These are phyloP conservation scores for Saccharomyces hybrid DNA, from an alignment of 1,139 yeast species.

Conservation along the genomic window DNA sequence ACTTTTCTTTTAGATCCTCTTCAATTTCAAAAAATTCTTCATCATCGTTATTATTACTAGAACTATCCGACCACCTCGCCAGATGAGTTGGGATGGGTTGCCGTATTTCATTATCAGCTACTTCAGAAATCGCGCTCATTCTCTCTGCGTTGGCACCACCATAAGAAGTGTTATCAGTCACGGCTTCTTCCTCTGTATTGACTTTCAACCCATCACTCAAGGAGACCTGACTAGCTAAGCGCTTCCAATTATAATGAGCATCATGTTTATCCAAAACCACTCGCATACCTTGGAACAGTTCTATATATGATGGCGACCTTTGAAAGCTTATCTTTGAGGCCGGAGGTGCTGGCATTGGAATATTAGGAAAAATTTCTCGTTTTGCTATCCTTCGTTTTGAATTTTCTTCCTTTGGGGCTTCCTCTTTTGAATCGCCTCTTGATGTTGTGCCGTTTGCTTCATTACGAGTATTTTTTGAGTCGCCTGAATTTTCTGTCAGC, in stretches of 20 bases:
- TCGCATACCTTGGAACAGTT: conserved; percentile 28
- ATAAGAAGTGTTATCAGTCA: neutral
- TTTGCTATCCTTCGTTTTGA: neutral
- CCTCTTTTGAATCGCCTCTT: neutral
- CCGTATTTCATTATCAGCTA: neutral
- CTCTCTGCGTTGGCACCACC: neutral
- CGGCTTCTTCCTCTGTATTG: conserved; percentile 1
- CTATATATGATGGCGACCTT: conserved; percentile 27
- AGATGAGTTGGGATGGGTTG: neutral
- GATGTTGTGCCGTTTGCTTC: neutral
- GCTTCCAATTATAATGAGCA: conserved; percentile 28
- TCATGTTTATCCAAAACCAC: conserved; percentile 27
- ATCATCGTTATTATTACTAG: neutral
- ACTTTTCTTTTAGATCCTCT: neutral
- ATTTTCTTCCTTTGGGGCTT: neutral
- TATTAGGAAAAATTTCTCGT: neutral
- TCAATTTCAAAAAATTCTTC: neutral
- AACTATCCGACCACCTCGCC: neutral
- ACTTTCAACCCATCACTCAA: conserved; percentile 10
- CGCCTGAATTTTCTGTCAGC: neutral
- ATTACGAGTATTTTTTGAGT: neutral
- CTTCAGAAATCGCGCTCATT: neutral
- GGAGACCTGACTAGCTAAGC: conserved; percentile 22
- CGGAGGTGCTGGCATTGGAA: neutral
- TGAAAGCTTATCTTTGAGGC: conserved; percentile 6